Evolutionary conservation across 768 basidiomycete species (phyloP), one percentile per base, ranked within the genome.

Genomic region (Tubosaeta sp.): DNA sequence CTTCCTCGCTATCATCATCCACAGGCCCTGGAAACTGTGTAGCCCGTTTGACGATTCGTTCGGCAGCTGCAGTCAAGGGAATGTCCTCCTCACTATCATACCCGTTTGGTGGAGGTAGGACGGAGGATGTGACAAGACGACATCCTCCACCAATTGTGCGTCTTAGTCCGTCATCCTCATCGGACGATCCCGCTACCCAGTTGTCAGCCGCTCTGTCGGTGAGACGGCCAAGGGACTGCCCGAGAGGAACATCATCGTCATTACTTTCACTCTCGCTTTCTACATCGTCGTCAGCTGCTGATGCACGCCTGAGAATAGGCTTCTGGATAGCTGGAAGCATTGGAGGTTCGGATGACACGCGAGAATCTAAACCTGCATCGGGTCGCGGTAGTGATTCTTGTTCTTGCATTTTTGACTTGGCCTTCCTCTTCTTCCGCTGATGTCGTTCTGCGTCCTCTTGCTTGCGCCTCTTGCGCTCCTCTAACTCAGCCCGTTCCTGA

Each of bases 1-100:
- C 90, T 56, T 92, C 90, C 47, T 90, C 90, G 54, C 86, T 87
- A 54, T 83, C 81, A 18, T 77, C 76, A 44, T 75, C 77, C 29
- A 48, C 3, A 46, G 49, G 35, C 22, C 35, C 39, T 32, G 61
- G 54, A 30, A 59, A 50, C 31, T 69, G 59, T 10, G 68, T 70
- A 21, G 67, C 72, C 42, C 82, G 78, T 52, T 76, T 76, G 21
- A 69, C 69, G 16, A 75, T 81, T 30, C 79, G 78, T 48, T 74
- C 71, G 18, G 82, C 71, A 7, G 85, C 80, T 3, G 79, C 80
- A 22, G 82, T 80, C 9, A 93, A 73, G 3, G 91, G 91, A 38
- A 90, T 57, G 69, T 93, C 90, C 57, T 92, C 90, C 47, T 90
- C 90, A 53, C 86, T 87, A 16, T 59, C 61, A 19, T 9, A 41